phyloP scores from a whole-genome alignment of 306 rosid genomes.

The Sophora flavescens region DNA sequence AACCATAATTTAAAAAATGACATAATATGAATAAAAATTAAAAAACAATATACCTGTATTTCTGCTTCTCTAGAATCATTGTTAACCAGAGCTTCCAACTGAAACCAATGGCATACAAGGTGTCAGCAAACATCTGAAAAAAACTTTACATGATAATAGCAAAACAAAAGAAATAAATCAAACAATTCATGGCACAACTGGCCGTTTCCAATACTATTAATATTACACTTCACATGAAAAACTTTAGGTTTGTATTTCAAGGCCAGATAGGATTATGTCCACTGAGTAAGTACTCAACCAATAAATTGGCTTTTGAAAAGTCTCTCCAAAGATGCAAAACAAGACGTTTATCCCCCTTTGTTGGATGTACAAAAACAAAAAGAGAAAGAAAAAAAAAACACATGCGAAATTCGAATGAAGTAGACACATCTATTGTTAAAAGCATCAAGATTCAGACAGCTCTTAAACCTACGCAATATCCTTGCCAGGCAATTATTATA shows the following conservation, averaged over 20 bases:
- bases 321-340: slow-evolving; percentile 1
- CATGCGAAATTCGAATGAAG: not conserved
- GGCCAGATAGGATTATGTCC: not conserved
- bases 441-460: not conserved
- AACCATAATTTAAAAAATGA: not conserved
- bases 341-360: not conserved
- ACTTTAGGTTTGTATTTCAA: not conserved
- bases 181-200: slow-evolving; percentile 36
- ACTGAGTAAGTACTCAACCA: not conserved
- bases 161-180: slow-evolving; percentile 8
- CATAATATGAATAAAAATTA: slow-evolving; percentile 15
- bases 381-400: not conserved
- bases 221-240: not conserved
- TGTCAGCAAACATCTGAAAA: slow-evolving; percentile 32
- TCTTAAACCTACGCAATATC: slow-evolving; percentile 1
- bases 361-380: not conserved
- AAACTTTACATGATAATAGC: slow-evolving; percentile 3
- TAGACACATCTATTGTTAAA: not conserved
- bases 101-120: slow-evolving; percentile 48
- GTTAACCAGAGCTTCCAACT: slow-evolving; percentile 85
- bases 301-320: not conserved
- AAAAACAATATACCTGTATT: slow-evolving; percentile 69
- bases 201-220: not conserved
- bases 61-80: slow-evolving; percentile 80
- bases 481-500: not conserved